phyloP scores from a whole-genome alignment of 2,329 filamentous ascomycete species.

The Alternaria rosae region DNA sequence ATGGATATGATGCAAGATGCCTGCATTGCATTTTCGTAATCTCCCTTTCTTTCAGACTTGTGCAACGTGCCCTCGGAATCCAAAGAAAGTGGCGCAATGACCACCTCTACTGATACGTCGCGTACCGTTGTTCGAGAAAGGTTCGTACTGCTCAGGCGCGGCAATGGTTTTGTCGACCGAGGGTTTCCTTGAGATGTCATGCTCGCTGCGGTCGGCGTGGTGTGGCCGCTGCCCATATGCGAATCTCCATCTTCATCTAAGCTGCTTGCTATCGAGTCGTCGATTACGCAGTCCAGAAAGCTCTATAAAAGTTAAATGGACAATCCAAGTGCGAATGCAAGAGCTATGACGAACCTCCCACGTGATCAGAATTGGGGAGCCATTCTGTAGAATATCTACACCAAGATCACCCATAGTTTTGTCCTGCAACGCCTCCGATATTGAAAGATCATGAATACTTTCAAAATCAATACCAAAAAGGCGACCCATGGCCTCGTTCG shows the following conservation, averaged over 20 bases:
- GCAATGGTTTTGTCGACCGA: slow-evolving; percentile 19
- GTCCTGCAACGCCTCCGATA: slow-evolving; percentile 68
- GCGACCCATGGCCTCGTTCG: slow-evolving; percentile 77
- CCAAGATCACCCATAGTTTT: slow-evolving; percentile 74
- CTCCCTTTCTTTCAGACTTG: slow-evolving; percentile 22
- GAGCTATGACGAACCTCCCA: slow-evolving; percentile 54
- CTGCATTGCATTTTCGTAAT: slow-evolving; percentile 54
- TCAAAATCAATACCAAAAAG: slow-evolving; percentile 67
- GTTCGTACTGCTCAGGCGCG: slow-evolving; percentile 45
- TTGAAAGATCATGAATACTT: slow-evolving; percentile 52
- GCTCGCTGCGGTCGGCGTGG: slow-evolving; percentile 37
- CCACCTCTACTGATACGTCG: slow-evolving; percentile 72
- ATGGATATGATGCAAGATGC: slow-evolving; percentile 80
- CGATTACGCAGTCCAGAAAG: slow-evolving; percentile 54
- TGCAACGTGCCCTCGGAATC: slow-evolving; percentile 16
- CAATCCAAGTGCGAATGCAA: not conserved
- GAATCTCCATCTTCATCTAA: slow-evolving; percentile 20
- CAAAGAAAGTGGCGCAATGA: slow-evolving; percentile 60
- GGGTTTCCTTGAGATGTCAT: slow-evolving; percentile 10
- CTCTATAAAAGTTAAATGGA: slow-evolving; percentile 35
- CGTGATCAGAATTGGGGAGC: slow-evolving; percentile 59
- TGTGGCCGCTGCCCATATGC: slow-evolving; percentile 32
- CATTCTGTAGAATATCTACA: slow-evolving; percentile 75
- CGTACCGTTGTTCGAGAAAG: slow-evolving; percentile 55
- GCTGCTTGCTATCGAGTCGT: slow-evolving; percentile 41